Conservation (phyloP, 2,329 filamentous ascomycete species). For the Volutella citrinella region DNA sequence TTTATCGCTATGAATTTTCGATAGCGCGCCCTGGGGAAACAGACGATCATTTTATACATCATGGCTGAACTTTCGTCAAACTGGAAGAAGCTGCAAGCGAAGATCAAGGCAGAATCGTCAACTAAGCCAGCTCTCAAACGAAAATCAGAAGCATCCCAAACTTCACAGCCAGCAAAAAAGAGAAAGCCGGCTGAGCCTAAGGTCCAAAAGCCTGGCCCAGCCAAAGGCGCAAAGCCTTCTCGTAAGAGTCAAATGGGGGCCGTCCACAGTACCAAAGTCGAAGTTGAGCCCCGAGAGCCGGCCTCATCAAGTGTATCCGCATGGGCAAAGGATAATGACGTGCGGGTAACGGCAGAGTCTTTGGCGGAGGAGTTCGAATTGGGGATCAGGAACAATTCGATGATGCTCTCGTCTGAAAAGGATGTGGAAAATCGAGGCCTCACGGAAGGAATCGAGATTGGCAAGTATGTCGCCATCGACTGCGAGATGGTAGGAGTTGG, state of each 20-base stretch:
- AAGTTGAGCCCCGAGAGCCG: slow-evolving; percentile 35
- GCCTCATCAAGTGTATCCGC: slow-evolving; percentile 55
- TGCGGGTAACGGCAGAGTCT: slow-evolving; percentile 58
- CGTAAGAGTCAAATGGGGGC: slow-evolving; percentile 48
- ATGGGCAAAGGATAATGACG: slow-evolving; percentile 59
- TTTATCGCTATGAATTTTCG: no score
- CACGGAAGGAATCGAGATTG: slow-evolving; percentile 62
- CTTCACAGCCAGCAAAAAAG: slow-evolving; percentile 27
- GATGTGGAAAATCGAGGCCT: slow-evolving; percentile 63
- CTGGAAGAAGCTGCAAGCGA: slow-evolving; percentile 75
- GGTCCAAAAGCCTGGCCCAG: slow-evolving; percentile 4
- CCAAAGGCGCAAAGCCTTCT: slow-evolving; percentile 9
- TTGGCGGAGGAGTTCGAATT: slow-evolving; percentile 61
- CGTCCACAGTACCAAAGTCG: slow-evolving; percentile 47
- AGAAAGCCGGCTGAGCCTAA: slow-evolving; percentile 20
- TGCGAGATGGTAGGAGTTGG: slow-evolving; percentile 98
- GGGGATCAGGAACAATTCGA: slow-evolving; percentile 46
- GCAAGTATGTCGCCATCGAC: slow-evolving; percentile 90
- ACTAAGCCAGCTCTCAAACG: slow-evolving; percentile 39
- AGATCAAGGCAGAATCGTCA: slow-evolving; percentile 48
- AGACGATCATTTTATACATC: no score
- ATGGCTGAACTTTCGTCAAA: slow-evolving; percentile 60
- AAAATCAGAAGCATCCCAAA: slow-evolving; percentile 33
- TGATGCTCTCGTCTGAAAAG: slow-evolving; percentile 42
- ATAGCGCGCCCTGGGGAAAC: neutral